Percentiles rank a stretch among this genome's conserved stretches.
phyloP scores from a whole-genome alignment of 306 rosid genomes.

The Trifolium subterraneum region DNA sequence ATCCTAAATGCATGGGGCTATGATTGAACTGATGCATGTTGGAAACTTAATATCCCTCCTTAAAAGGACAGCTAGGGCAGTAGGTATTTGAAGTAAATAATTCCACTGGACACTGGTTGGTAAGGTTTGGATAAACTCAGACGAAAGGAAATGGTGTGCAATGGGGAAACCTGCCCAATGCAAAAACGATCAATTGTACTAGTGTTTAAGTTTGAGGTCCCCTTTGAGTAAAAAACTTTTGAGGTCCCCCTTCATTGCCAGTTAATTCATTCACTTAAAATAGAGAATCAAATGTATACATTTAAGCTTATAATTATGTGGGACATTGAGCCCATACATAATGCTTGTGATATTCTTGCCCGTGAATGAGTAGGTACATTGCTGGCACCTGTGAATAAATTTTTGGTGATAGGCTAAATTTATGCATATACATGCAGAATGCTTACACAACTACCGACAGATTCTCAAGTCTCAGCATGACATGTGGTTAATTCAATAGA shows the following conservation, averaged over 20 bases:
- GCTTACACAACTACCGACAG: slow-evolving; percentile 6
- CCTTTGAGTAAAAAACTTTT: slow-evolving; percentile 15
- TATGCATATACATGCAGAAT: slow-evolving; percentile 32
- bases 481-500: slow-evolving; percentile 12
- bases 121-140: slow-evolving; percentile 46
- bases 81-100: background rate
- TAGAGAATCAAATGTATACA: no score
- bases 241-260: slow-evolving; percentile 49
- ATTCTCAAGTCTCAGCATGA: slow-evolving; percentile 1
- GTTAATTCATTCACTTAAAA: background rate
- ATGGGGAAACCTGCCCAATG: slow-evolving; percentile 58
- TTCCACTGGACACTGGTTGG: background rate
- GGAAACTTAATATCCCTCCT: background rate
- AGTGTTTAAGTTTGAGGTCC: slow-evolving; percentile 46
- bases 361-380: slow-evolving; percentile 13
- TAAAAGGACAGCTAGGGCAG: slow-evolving; percentile 45
- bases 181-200: slow-evolving; percentile 38
- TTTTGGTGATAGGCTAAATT: slow-evolving; percentile 7
- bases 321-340: slow-evolving; percentile 45
- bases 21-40: slow-evolving; percentile 35
- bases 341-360: slow-evolving; percentile 36
- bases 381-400: slow-evolving; percentile 30
- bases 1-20: slow-evolving; percentile 16
- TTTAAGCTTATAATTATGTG: background rate
- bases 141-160: slow-evolving; percentile 36